Conservation (phyloP, 768 basidiomycete species). For the Collybia mongolica region DNA sequence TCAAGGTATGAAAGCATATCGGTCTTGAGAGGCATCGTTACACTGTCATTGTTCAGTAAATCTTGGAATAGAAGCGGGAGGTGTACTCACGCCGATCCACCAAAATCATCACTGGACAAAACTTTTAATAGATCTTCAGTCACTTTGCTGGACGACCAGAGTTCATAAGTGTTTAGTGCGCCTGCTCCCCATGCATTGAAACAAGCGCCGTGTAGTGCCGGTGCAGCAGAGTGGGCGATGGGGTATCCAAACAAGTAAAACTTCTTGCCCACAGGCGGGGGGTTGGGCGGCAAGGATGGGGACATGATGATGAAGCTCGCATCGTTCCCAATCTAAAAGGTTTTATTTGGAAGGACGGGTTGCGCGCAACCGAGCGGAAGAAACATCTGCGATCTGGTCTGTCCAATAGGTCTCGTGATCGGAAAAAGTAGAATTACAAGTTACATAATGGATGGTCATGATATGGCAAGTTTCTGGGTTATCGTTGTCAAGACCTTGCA, state of each 20-base stretch:
- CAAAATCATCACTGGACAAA: conserved; percentile 22
- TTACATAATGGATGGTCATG: too few species aligned
- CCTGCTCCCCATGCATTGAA: conserved; percentile 20
- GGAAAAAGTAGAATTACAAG: too few species aligned
- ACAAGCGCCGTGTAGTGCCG: conserved; percentile 28
- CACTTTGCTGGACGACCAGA: conserved; percentile 32
- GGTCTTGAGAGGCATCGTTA: conserved; percentile 36
- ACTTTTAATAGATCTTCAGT: conserved; percentile 24
- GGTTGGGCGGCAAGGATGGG: background rate
- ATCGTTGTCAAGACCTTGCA: too few species aligned
- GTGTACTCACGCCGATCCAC: conserved; percentile 30
- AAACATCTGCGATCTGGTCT: too few species aligned
- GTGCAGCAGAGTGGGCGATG: conserved; percentile 31
- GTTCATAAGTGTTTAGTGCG: conserved; percentile 20
- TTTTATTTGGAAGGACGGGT: background rate
- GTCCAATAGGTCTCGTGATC: too few species aligned
- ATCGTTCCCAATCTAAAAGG: background rate
- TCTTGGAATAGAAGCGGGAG: background rate
- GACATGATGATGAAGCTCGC: background rate
- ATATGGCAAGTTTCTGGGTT: too few species aligned
- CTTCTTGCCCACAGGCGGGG: background rate
- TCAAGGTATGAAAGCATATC: conserved; percentile 31
- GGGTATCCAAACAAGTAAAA: conserved; percentile 32
- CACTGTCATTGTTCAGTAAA: conserved; percentile 11
- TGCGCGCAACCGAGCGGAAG: background rate